phyloP scores from a whole-genome alignment of 2,329 filamentous ascomycete species.

The Epichloe uncinata region DNA sequence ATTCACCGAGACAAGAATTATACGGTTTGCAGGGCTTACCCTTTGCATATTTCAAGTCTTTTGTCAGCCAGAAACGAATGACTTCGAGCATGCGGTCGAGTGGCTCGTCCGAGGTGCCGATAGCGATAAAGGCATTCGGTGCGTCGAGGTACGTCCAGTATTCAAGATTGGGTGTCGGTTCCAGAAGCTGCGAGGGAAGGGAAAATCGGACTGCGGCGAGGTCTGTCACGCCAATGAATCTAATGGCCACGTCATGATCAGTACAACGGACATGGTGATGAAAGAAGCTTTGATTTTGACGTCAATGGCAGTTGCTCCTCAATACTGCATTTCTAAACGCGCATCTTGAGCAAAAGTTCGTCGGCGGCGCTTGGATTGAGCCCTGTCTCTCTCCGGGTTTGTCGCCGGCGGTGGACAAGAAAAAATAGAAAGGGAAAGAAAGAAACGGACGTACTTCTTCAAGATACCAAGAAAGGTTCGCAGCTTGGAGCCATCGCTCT shows the following conservation, averaged over 20 bases:
- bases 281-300: background rate
- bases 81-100: constrained; percentile 92
- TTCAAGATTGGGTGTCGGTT: constrained; percentile 92
- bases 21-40: constrained; percentile 98
- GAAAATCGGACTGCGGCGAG: constrained; percentile 95
- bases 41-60: constrained; percentile 97
- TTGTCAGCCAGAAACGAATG: constrained; percentile 95
- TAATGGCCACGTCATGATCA: constrained; percentile 21
- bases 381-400: background rate
- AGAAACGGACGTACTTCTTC: constrained; percentile 54
- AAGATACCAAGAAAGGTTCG: constrained; percentile 80
- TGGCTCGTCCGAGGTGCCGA: constrained; percentile 80
- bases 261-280: background rate
- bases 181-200: constrained; percentile 84
- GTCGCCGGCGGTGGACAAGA: background rate
- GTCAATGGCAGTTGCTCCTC: background rate
- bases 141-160: constrained; percentile 98
- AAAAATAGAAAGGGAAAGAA: background rate
- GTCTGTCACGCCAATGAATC: constrained; percentile 92
- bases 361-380: background rate
- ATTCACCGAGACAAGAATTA: constrained; percentile 92
- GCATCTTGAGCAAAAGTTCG: background rate
- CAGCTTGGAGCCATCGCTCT: constrained; percentile 77
- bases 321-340: background rate
- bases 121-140: constrained; percentile 73